Evolutionary conservation across 352 stramenopile genomes (phyloP).

Genomic region (Aphanomyces euteiches): DNA sequence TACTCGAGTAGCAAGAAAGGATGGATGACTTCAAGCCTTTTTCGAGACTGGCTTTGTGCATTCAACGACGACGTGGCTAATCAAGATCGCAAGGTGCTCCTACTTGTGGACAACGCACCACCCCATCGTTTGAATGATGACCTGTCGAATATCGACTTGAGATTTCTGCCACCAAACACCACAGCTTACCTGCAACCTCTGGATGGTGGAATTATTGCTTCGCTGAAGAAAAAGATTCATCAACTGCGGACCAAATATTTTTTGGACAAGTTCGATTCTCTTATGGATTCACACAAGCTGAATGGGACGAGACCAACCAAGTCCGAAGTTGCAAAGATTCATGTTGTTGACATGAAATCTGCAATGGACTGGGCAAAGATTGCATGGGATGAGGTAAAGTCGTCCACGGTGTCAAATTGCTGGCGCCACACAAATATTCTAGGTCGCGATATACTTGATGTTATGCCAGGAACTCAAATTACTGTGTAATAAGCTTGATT

Average conservation of each 20-base stretch:
- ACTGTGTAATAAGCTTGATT: no score
- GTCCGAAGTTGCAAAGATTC: background rate
- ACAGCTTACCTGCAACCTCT: background rate
- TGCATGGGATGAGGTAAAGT: background rate
- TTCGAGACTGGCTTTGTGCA: background rate
- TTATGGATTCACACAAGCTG: background rate
- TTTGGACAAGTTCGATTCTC: background rate
- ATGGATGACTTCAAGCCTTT: constrained; percentile 11
- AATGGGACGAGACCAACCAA: background rate
- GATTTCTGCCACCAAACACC: constrained; percentile 3
- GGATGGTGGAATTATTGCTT: constrained; percentile 13
- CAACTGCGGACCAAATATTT: background rate
- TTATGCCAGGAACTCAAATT: no score
- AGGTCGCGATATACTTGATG: background rate
- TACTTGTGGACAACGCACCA: constrained; percentile 14
- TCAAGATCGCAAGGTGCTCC: constrained; percentile 9
- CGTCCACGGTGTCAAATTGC: background rate
- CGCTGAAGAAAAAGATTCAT: constrained; percentile 2
- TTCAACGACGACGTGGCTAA: background rate
- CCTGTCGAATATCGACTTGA: background rate
- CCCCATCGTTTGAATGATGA: background rate
- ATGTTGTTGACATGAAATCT: background rate
- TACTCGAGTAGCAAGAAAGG: constrained; percentile 11
- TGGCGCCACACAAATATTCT: background rate
- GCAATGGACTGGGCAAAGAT: background rate